Percentiles rank a stretch among this genome's conserved stretches.
These are phyloP conservation scores for Periconia macrospinosa DNA, from an alignment of 2,329 filamentous ascomycete species.

Conservation along the genomic window DNA sequence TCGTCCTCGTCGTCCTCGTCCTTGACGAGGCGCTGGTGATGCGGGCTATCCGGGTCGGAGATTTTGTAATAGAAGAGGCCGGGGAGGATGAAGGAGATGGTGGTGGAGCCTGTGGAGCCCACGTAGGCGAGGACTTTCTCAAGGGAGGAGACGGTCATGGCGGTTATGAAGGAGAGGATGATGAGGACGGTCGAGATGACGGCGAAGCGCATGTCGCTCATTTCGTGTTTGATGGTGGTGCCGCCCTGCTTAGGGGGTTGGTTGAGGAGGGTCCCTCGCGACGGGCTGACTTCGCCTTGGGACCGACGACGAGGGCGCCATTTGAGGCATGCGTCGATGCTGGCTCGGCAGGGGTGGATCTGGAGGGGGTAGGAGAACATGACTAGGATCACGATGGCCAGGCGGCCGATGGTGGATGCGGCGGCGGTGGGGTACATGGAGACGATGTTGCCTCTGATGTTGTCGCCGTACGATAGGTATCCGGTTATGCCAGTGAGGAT, in stretches of 20 bases:
- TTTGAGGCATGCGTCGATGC: constrained; percentile 87
- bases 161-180: constrained; percentile 79
- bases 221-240: constrained; percentile 46
- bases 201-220: constrained; percentile 88
- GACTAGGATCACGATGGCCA: constrained; percentile 92
- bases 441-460: constrained; percentile 88
- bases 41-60: constrained; percentile 80
- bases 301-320: constrained; percentile 68
- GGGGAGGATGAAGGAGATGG: constrained; percentile 94
- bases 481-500: constrained; percentile 91
- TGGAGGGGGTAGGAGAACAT: constrained; percentile 96
- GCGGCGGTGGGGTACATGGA: constrained; percentile 69
- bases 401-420: constrained; percentile 87
- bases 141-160: constrained; percentile 86
- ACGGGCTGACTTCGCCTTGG: constrained; percentile 44
- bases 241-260: constrained; percentile 18
- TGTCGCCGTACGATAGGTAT: constrained; percentile 92
- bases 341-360: constrained; percentile 94
- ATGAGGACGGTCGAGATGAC: constrained; percentile 85
- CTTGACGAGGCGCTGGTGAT: constrained; percentile 85
- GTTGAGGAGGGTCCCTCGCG: constrained; percentile 51
- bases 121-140: constrained; percentile 94
- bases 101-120: constrained; percentile 89
- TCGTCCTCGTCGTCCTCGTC: constrained; percentile 85
- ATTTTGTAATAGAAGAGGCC: constrained; percentile 99